Evolutionary conservation across 805 yeast species (phyloP), one percentile per base, ranked within the genome.

Genomic region (Komagataella ulmi): DNA sequence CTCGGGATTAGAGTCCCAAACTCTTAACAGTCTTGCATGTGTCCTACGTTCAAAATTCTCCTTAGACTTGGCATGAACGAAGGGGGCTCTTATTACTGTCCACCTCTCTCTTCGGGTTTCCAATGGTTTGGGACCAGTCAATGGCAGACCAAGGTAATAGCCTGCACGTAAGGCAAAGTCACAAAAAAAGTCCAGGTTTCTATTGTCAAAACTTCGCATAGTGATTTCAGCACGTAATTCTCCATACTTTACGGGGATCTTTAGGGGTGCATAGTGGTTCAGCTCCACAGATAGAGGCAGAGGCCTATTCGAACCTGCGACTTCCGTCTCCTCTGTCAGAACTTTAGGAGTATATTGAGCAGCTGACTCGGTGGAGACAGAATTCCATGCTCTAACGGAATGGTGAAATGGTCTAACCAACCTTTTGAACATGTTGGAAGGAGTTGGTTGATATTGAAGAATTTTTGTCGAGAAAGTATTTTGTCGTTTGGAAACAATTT

Each of bases 21-120:
- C 85, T 57, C 74, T 76, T 57, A 93, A 72, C 54, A 77, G 65
- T 55, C 95, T 79, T 59, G 83, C 80, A 65, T 80, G 86, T 1
- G 98, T 93, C 49, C 79, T 75, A 71, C 98, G 82, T 71, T 87
- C 86, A 69, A 86, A 93, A 73, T 91, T 93, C 71, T 91, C 96
- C 70, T 93, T 93, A 7, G 93, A 77, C 65, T 89, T 90, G 50
- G 97, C 95, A 62, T 88, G 93, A 18, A 86, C 96, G 65, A 93
- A 93, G 1, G 97, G 97, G 3, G 96, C 82, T 65, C 83, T 79
- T 61, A 85, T 89, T 47, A 93, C 96, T 0, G 99, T 93, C 88
- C 96, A 91, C 58, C 89, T 78, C 66, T 91, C 86, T 59, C 82
- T 79, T 63, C 80, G 84, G 3, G 85, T 81, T 56, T 80, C 84